Base-by-base conservation (phyloP, 1,284 basidiomycete genomes). In the Pascua guehoae region DNA sequence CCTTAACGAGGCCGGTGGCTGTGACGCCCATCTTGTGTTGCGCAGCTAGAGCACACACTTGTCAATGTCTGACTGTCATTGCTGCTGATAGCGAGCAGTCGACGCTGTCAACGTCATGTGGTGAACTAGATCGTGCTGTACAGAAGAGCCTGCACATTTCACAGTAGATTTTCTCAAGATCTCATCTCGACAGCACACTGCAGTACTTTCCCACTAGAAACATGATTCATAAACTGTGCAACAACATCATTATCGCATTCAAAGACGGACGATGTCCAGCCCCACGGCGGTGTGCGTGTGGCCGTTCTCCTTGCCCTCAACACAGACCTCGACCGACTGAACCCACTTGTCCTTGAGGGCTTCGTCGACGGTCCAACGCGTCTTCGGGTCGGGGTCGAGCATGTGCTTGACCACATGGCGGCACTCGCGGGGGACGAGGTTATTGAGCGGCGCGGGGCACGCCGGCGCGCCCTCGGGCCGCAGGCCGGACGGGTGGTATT, bases 381-480 rank as follows among this genome's bases (percentile, higher is more conserved):
- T 78, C 78, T 89, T 88, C 15, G 94, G 92, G 71, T 97, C 88
- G 1, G 95, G 95, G 70, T 96, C 91, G 49, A 98, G 83, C 94
- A 98, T 98, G 81, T 87, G 87, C 69, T 94, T 86, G 61, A 98
- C 84, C 62, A 98, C 77, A 41, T 84, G 82, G 37, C 95, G 81
- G 66, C 92, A 96, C 57, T 88, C 88, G 50, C 91, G 83, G 5
- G 95, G 93, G 51, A 85, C 87, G 58, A 98, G 81, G 72, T 97
- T 95, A 74, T 87, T 89, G 70, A 98, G 77, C 64, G 58, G 81
- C 53, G 63, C 75, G 49, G 60, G 79, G 62, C 62, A 62, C 8
- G 54, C 57, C 4, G 61, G 58, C 14, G 61, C 58, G 17, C 56
- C 58, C 17, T 63, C 58, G 4, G 58, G 61, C 15, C 54, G 44